Base-by-base conservation (phyloP, 306 rosid genomes). In the Rosa lucieae region DNA sequence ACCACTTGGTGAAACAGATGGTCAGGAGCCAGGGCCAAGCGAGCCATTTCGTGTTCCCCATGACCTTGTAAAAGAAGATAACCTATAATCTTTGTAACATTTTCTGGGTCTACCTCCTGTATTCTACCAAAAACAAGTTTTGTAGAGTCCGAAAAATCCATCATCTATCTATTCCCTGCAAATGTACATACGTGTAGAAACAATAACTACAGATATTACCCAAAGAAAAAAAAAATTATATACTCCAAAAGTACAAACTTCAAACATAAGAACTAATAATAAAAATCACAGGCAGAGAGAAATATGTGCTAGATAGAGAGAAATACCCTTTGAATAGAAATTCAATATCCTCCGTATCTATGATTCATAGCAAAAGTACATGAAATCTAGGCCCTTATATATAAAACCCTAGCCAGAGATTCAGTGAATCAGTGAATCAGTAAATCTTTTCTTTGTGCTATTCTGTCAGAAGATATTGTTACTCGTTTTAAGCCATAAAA, bases 81-180 rank as follows among this genome's bases (percentile, higher is more conserved):
- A 6, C 93, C 94, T 21, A 88, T 74, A 62, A 94, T 94, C 80
- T 82, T 90, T 6, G 68, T 67, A 2, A 77, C 88, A 70, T 84
- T 77, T 52, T 94, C 94, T 2, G 94, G 91, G 62, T 90, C 97
- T 35, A 90, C 72, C 46, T 80, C 81, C 79, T 81, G 87, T 67
- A 94, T 78, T 74, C 84, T 89, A 21, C 82, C 80, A 18, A 80
- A 78, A 73, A 88, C 86, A 61, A 86, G 80, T 61, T 79, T 88
- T 8, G 93, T 83, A 71, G 72, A 80, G 55, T 84, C 93, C 11
- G 94, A 85, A 78, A 87, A 81, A 82, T 94, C 98, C 96, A 93
- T 90, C 66, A 37, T 73, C 76, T 68, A 80, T 73, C 67, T 62
- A 62, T 44, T 78, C 80, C 80, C 94, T 85, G 81, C 82, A 85